Evolutionary conservation across 768 basidiomycete genomes (phyloP), one percentile per base, ranked within the genome.

Genomic region (Rhizopogon vesiculosus): DNA sequence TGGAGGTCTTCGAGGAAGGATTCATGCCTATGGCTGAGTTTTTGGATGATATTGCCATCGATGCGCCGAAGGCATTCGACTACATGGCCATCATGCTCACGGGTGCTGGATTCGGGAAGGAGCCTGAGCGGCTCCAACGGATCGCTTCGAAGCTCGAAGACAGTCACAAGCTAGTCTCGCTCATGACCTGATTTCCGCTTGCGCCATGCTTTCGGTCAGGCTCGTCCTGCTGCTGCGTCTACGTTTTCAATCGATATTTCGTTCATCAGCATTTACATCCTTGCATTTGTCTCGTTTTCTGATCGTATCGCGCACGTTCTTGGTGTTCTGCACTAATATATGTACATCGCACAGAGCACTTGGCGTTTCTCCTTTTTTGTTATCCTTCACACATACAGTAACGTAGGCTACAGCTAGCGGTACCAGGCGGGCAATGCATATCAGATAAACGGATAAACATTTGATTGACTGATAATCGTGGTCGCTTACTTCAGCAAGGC

Each of bases 21-120:
- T 85, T 96, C 68, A 66, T 66, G 45, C 77, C 80, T 1, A 78
- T 83, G 50, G 83, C 86, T 29, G 91, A 92, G 70, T 71, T 85
- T 54, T 78, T 98, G 63, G 92, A 93, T 63, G 94, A 98, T 65
- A 81, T 93, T 55, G 86, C 87, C 33, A 86, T 94, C 62, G 94
- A 98, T 68, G 89, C 89, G 45, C 94, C 96, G 7, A 86, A 86
- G 64, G 96, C 93, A 0, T 87, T 87, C 74, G 69, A 78, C 41
- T 81, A 86, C 56, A 85, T 92, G 68, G 90, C 85, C 10, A 75
- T 82, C 56, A 83, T 96, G 74, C 71, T 96, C 55, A 85, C 81
- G 66, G 86, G 84, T 31, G 81, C 87, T 16, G 78, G 77, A 28
- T 71, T 94, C 49, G 72, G 76, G 60, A 66, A 66, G 63, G 83